A percentile compares a stretch with the other conserved stretches of the same genome.
Evolutionary conservation across 495 filamentous ascomycete genomes (phyloP).

Genomic region (Pseudomonodictys pantanalensis): DNA sequence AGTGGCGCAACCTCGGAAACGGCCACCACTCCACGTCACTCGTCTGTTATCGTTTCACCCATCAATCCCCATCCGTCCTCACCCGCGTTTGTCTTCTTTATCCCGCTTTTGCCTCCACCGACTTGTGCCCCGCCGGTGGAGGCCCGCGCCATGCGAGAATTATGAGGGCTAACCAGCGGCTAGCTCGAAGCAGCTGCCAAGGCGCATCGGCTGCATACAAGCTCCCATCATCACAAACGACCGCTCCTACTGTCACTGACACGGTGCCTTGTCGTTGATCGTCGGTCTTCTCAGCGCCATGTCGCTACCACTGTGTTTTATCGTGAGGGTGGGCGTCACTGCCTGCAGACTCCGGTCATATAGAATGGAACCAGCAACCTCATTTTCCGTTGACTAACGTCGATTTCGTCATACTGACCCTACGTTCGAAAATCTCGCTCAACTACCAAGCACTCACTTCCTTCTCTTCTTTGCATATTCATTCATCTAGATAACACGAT

Average conservation of each 20-base stretch:
- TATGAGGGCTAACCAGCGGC: too few species aligned
- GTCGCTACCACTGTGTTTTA: background rate
- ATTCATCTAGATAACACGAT: background rate
- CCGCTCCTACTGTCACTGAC: background rate
- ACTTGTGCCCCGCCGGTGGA: too few species aligned
- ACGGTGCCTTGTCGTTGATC: background rate
- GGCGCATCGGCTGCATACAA: background rate
- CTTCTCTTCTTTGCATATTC: background rate
- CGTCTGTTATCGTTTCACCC: too few species aligned
- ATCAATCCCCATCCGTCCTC: too few species aligned
- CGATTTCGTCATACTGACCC: background rate
- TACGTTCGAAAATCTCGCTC: background rate
- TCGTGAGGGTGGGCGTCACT: background rate
- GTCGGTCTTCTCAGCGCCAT: background rate
- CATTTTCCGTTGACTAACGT: background rate
- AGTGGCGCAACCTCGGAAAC: background rate
- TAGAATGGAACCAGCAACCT: background rate
- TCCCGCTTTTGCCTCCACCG: too few species aligned
- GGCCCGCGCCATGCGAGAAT: too few species aligned
- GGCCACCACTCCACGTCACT: background rate
- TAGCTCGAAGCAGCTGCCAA: slow-evolving; percentile 6
- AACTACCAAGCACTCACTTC: background rate
- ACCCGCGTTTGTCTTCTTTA: too few species aligned
- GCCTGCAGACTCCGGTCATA: background rate
- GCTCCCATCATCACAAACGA: background rate